Conservation (phyloP, 2,329 filamentous ascomycete genomes). For the Fusarium sp. region DNA sequence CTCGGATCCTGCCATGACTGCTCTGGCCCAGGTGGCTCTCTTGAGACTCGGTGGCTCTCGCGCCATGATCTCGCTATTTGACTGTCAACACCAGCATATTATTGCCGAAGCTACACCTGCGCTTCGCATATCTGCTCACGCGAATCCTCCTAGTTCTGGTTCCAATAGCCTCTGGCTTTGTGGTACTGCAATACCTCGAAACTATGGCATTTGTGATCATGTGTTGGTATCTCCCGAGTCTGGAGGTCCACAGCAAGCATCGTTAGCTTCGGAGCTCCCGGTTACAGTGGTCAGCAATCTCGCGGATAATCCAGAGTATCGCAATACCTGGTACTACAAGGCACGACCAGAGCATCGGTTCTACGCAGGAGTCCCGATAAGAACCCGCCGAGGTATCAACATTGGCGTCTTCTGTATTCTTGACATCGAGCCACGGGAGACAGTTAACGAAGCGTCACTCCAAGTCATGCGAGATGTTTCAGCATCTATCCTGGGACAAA, state of each 20-base stretch:
- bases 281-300: constrained; percentile 49
- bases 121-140: constrained; percentile 45
- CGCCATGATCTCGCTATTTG: constrained; percentile 61
- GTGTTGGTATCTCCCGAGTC: constrained; percentile 18
- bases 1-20: constrained; percentile 54
- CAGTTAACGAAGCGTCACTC: constrained; percentile 43
- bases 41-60: constrained; percentile 54
- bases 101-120: constrained; percentile 60
- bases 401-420: constrained; percentile 53
- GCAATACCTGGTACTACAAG: constrained; percentile 31
- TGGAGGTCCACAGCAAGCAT: not conserved
- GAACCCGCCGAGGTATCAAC: constrained; percentile 50
- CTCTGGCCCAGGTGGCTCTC: constrained; percentile 60
- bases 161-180: constrained; percentile 42
- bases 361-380: constrained; percentile 54
- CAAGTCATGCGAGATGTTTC: constrained; percentile 42
- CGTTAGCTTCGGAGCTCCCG: constrained; percentile 30
- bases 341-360: constrained; percentile 44
- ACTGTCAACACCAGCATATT: constrained; percentile 57
- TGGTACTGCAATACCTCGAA: constrained; percentile 45
- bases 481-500: constrained; percentile 47
- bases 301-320: constrained; percentile 40
- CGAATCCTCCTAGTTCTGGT: constrained; percentile 30
- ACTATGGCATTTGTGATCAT: constrained; percentile 42
- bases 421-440: constrained; percentile 10